A percentile compares a stretch with the other conserved stretches of the same genome.
Evolutionary conservation across 768 basidiomycete species (phyloP).

Genomic region (Suillus ampliporus): DNA sequence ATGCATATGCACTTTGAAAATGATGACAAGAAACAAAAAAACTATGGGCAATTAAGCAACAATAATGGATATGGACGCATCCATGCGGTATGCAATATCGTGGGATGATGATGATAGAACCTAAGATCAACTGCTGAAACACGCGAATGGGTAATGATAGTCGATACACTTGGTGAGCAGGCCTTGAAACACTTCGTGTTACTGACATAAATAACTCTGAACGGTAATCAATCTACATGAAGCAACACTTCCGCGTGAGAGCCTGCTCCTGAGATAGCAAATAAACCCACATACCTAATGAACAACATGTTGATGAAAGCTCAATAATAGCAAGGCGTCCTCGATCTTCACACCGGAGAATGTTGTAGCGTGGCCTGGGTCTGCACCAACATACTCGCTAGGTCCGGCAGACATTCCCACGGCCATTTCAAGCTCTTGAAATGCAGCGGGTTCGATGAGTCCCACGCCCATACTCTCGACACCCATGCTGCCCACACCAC

Average conservation of each 20-base stretch:
- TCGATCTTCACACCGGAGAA: constrained; percentile 68
- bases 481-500: constrained; percentile 28
- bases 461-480: constrained; percentile 40
- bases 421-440: constrained; percentile 57
- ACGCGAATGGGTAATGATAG: constrained; percentile 5
- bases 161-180: constrained; percentile 10
- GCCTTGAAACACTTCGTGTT: constrained; percentile 4
- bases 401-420: constrained; percentile 27
- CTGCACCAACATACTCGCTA: constrained; percentile 29
- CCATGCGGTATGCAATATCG: constrained; percentile 9
- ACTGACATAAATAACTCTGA: constrained; percentile 11
- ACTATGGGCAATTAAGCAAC: constrained; percentile 39
- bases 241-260: background rate
- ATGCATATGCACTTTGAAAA: background rate
- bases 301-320: constrained; percentile 72
- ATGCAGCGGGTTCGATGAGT: constrained; percentile 46
- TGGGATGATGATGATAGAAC: constrained; percentile 6
- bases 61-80: constrained; percentile 38
- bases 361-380: constrained; percentile 30
- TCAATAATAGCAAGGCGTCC: constrained; percentile 74
- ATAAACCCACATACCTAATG: constrained; percentile 42
- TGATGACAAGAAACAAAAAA: constrained; percentile 8
- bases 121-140: background rate
- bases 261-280: background rate
- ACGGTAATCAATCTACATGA: constrained; percentile 3